Evolutionary conservation across 179 eudicot species (phyloP).

Genomic region (Drosera spatulata): DNA sequence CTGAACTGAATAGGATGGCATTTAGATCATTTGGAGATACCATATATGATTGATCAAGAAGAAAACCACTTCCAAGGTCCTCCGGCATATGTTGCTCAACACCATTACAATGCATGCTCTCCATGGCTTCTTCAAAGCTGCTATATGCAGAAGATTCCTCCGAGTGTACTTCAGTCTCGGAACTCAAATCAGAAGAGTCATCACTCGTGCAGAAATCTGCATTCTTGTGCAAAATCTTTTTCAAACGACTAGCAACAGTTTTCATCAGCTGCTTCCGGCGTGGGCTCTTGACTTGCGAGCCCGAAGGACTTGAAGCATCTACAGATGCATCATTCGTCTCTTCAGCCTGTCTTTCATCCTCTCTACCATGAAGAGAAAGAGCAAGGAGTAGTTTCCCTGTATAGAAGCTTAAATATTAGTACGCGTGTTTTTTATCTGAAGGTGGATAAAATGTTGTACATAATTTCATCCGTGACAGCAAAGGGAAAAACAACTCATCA

Average conservation of each 20-base stretch:
- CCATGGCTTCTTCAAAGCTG: too few relatives aligned
- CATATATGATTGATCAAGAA: conserved; percentile 54
- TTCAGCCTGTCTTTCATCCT: conserved; percentile 28
- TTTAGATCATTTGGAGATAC: conserved; percentile 53
- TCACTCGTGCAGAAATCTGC: conserved; percentile 37
- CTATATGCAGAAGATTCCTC: too few relatives aligned
- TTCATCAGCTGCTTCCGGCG: conserved; percentile 54
- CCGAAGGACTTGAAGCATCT: conserved; percentile 9
- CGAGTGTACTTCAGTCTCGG: too few relatives aligned
- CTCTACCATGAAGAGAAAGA: conserved; percentile 64
- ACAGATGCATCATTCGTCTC: conserved; percentile 16
- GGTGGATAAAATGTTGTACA: too few relatives aligned
- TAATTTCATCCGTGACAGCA: too few relatives aligned
- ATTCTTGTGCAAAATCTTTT: conserved; percentile 56
- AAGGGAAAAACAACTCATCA: too few relatives aligned
- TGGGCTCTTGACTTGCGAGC: conserved; percentile 26
- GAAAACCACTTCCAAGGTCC: conserved; percentile 23
- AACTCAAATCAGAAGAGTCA: conserved; percentile 33
- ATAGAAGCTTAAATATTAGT: background rate
- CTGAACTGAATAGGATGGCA: conserved; percentile 59
- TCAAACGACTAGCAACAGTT: conserved; percentile 53
- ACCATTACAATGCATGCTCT: too few relatives aligned
- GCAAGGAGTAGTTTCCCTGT: conserved; percentile 71
- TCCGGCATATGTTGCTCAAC: too few relatives aligned
- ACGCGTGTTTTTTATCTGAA: too few relatives aligned